Evolutionary conservation across 306 rosid species (phyloP).

Genomic region (Corylus heterophylla): DNA sequence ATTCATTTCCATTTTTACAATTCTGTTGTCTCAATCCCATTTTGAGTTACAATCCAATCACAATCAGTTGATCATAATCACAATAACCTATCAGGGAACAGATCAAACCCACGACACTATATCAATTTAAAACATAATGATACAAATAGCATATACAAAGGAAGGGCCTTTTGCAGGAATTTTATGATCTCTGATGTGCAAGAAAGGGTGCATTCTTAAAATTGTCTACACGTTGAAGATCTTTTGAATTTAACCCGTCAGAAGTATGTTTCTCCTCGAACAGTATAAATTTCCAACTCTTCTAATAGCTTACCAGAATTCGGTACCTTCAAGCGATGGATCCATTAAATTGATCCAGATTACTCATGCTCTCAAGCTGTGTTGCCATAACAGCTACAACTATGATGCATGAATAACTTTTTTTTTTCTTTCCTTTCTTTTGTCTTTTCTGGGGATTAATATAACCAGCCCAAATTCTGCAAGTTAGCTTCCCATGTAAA

Average conservation of each 20-base stretch:
- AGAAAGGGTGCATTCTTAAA: not conserved
- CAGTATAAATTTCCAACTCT: not conserved
- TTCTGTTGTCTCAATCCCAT: too few relatives aligned
- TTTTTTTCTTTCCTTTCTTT: not conserved
- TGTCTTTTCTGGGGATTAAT: not conserved
- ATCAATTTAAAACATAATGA: not conserved
- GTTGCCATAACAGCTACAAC: not conserved
- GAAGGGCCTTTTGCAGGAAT: not conserved
- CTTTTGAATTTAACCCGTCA: not conserved
- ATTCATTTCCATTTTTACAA: too few relatives aligned
- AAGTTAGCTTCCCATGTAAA: not conserved
- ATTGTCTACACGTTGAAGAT: not conserved
- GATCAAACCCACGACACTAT: not conserved
- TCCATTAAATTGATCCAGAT: not conserved
- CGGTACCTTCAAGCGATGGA: not conserved
- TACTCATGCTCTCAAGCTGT: constrained; percentile 9
- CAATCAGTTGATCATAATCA: too few relatives aligned
- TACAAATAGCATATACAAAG: not conserved
- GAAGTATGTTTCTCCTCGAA: not conserved
- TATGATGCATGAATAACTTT: not conserved
- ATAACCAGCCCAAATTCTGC: not conserved
- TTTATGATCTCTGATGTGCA: not conserved
- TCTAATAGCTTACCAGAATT: not conserved
- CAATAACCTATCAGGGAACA: too few relatives aligned
- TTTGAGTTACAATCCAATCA: too few relatives aligned